A percentile compares a stretch with the other conserved stretches of the same genome.
These are phyloP conservation scores for Dothiorella sarmentorum DNA, from an alignment of 2,329 filamentous ascomycete species.

Conservation along the genomic window DNA sequence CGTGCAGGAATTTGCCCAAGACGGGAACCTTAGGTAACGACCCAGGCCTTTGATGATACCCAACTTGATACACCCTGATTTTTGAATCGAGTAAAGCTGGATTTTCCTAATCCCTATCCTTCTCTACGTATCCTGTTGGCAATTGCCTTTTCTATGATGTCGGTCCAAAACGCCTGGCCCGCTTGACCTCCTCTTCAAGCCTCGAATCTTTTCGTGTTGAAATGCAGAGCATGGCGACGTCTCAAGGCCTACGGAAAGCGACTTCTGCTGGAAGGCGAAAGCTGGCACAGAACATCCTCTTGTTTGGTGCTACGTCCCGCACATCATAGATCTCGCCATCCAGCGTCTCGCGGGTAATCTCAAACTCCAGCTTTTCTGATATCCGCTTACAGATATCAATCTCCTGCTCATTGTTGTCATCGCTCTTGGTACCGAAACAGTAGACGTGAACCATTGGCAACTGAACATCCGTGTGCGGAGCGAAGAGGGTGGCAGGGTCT, in stretches of 20 bases:
- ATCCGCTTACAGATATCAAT: constrained; percentile 64
- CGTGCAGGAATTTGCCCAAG: background rate
- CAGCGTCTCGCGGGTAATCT: constrained; percentile 55
- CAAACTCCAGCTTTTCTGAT: constrained; percentile 56
- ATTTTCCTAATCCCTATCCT: background rate
- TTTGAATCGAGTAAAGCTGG: background rate
- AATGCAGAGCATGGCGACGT: background rate
- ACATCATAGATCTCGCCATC: constrained; percentile 62
- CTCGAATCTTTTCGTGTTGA: background rate
- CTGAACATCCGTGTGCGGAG: constrained; percentile 47
- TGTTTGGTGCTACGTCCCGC: constrained; percentile 84
- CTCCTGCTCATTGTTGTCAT: constrained; percentile 61
- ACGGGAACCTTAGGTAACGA: too few relatives aligned
- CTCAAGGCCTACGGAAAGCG: constrained; percentile 56
- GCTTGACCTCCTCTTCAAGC: background rate
- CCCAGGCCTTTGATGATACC: background rate
- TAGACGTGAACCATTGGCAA: constrained; percentile 90
- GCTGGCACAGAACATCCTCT: constrained; percentile 94
- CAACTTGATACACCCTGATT: background rate
- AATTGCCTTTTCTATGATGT: background rate
- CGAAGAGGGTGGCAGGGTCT: constrained; percentile 27
- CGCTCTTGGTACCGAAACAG: constrained; percentile 82
- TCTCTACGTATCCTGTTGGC: background rate
- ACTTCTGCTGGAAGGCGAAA: constrained; percentile 81
- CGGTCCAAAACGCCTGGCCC: background rate